Conservation (phyloP, 192 early-diverging fungal genomes). For the Helicostylum pulchrum region DNA sequence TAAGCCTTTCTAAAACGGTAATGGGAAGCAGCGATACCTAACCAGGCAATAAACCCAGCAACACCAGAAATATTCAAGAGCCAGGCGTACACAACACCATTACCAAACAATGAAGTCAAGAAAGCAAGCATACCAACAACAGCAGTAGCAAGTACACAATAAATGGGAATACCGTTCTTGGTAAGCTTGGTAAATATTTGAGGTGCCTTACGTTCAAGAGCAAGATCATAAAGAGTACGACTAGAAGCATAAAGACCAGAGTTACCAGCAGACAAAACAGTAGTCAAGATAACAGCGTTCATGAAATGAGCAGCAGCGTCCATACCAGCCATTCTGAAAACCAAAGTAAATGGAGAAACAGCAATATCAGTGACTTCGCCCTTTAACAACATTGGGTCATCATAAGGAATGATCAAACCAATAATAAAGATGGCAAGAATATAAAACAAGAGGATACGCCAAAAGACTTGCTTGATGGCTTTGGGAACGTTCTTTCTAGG, state of each 20-base stretch:
- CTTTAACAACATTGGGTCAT: conserved; percentile 48
- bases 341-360: conserved; percentile 65
- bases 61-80: conserved; percentile 71
- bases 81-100: conserved; percentile 61
- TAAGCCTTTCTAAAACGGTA: conserved; percentile 83
- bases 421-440: conserved; percentile 63
- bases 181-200: conserved; percentile 44
- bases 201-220: conserved; percentile 65
- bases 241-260: conserved; percentile 75
- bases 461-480: conserved; percentile 72
- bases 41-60: conserved; percentile 81
- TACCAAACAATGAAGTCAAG: conserved; percentile 50
- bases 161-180: conserved; percentile 61
- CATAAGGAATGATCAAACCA: conserved; percentile 64
- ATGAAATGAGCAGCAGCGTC: conserved; percentile 52
- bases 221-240: conserved; percentile 60
- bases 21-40: conserved; percentile 80
- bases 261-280: conserved; percentile 71
- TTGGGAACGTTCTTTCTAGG: conserved; percentile 73
- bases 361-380: conserved; percentile 39
- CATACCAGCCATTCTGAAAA: conserved; percentile 56
- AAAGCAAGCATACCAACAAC: conserved; percentile 59
- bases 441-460: conserved; percentile 74
- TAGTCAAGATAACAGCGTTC: conserved; percentile 70
- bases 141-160: conserved; percentile 49